phyloP scores from a whole-genome alignment of 306 rosid genomes.

The Betula pendula region DNA sequence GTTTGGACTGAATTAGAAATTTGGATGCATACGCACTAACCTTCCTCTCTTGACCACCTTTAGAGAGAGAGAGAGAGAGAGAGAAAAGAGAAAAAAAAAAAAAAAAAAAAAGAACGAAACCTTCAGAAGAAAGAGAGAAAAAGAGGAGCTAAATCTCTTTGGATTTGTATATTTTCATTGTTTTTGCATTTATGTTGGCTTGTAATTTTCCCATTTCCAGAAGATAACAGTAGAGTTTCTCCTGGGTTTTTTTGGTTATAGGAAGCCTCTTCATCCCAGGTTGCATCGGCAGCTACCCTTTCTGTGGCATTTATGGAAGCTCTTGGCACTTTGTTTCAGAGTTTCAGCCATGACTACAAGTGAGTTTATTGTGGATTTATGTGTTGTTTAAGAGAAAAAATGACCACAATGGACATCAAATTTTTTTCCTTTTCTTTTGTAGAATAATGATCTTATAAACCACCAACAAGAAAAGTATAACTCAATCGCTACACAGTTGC shows the following conservation, averaged over 20 bases:
- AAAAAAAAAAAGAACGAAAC: neutral
- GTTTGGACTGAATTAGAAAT: neutral
- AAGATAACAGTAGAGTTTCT: conserved; percentile 13
- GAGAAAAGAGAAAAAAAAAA: neutral
- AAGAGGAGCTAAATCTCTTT: neutral
- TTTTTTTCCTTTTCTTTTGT: neutral
- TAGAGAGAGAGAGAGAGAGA: too few species aligned
- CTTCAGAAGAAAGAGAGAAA: neutral
- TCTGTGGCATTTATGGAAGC: conserved; percentile 99
- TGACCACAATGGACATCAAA: neutral
- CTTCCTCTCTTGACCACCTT: neutral
- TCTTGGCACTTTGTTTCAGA: conserved; percentile 83
- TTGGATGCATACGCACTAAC: neutral
- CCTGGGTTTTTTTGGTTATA: conserved; percentile 35
- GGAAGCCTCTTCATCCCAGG: conserved; percentile 95
- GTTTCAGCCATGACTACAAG: conserved; percentile 86
- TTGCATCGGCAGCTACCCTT: conserved; percentile 91
- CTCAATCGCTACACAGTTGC: neutral
- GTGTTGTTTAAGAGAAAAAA: neutral
- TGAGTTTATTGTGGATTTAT: conserved; percentile 40
- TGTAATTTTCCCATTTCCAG: conserved; percentile 19
- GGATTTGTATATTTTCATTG: neutral
- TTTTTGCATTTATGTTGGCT: neutral
- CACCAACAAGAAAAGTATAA: neutral
- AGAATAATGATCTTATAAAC: neutral